phyloP scores from a whole-genome alignment of 176 grass and related monocot genomes.

The Triticum turgidum region DNA sequence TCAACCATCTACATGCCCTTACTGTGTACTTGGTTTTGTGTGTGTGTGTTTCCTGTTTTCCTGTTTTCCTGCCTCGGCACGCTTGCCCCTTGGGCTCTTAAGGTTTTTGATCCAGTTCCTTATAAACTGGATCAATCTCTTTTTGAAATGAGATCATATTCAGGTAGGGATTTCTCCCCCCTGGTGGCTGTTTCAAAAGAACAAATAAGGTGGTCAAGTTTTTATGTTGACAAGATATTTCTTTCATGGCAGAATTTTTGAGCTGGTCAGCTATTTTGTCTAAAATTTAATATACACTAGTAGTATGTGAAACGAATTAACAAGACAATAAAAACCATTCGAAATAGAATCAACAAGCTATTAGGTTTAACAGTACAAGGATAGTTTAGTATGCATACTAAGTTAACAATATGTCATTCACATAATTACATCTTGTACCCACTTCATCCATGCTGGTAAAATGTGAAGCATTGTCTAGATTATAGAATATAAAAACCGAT shows the following conservation, averaged over 20 bases:
- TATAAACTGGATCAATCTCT: too few species aligned
- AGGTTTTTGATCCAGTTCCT: too few species aligned
- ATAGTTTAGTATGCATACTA: background rate
- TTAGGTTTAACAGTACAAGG: background rate
- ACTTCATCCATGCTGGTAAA: background rate
- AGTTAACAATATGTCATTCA: background rate
- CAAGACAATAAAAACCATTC: background rate
- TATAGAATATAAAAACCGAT: slow-evolving; percentile 16
- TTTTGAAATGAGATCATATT: too few species aligned
- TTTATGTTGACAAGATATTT: slow-evolving; percentile 1
- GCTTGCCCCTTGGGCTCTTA: too few species aligned
- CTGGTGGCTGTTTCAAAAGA: background rate
- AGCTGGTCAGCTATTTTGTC: background rate
- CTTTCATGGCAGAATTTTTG: background rate
- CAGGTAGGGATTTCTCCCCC: too few species aligned
- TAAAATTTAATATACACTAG: background rate
- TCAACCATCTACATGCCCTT: too few species aligned
- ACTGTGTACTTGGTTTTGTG: too few species aligned
- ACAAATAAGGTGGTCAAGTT: background rate
- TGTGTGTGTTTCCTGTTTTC: too few species aligned
- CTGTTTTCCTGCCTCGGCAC: too few species aligned
- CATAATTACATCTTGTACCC: background rate
- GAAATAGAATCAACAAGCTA: background rate
- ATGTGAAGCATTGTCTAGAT: slow-evolving; percentile 13
- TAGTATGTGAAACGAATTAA: slow-evolving; percentile 5